phyloP scores from a whole-genome alignment of 495 filamentous ascomycete species.

The Neurospora africana region DNA sequence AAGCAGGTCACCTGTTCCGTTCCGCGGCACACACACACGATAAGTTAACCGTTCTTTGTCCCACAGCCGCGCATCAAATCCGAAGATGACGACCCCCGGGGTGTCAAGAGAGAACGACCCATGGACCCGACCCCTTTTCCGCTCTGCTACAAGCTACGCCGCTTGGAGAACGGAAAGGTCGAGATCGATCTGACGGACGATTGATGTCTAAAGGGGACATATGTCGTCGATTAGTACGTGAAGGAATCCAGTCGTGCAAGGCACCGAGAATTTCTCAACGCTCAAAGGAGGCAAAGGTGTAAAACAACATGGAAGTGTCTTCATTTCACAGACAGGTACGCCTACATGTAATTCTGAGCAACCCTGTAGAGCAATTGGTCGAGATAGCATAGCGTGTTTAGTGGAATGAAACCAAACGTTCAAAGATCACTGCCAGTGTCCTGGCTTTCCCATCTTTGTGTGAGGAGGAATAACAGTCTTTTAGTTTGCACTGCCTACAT shows the following conservation, averaged over 20 bases:
- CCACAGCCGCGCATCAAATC: not conserved
- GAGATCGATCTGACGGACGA: conserved; percentile 3
- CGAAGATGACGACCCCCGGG: not conserved
- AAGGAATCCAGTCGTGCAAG: not conserved
- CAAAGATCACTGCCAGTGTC: not conserved
- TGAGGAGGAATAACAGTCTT: not conserved
- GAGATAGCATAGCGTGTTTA: not conserved
- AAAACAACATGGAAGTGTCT: not conserved
- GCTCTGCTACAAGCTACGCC: not conserved
- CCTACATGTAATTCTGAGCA: not conserved
- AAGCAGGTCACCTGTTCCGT: not conserved
- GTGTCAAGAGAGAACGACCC: not conserved
- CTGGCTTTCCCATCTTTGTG: not conserved
- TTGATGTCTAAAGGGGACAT: not conserved
- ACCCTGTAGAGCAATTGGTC: not conserved
- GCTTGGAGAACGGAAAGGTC: not conserved
- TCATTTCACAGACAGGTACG: not conserved
- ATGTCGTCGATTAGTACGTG: not conserved
- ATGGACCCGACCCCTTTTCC: not conserved
- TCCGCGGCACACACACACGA: not conserved
- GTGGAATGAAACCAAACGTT: not conserved
- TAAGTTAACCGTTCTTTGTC: not conserved
- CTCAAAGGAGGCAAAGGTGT: not conserved
- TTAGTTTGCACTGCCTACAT: not conserved
- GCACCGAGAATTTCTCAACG: not conserved